Base-by-base conservation (phyloP, 2,329 filamentous ascomycete species). In the Biscogniauxia mediterranea region DNA sequence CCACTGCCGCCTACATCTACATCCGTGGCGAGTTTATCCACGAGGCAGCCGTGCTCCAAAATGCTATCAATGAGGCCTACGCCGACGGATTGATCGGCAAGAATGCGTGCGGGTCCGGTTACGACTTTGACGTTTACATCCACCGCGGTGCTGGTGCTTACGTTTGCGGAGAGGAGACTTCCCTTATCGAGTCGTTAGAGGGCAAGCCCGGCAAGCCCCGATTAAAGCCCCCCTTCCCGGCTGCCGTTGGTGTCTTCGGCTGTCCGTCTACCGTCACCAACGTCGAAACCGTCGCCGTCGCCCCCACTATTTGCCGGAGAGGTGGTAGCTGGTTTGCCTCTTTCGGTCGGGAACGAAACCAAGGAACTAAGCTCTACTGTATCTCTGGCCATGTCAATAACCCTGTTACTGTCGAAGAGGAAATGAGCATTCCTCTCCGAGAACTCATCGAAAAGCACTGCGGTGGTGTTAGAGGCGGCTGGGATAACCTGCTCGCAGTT, bases 331-430 rank as follows among this genome's bases (percentile, higher is more conserved):
- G 95, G 95, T 99, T 99, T 76, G 92, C 91, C 66, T 81, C 86
- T 57, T 98, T 99, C 74, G 95, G 95, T 57, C 93, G 95, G 70
- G 94, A 98, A 82, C 89, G 95, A 68, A 99, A 99, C 81, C 86
- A 92, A 71, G 95, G 95, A 72, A 99, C 95, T 67, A 99, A 99
- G 84, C 90, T 99, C 51, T 99, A 90, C 83, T 97, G 93, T 78
- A 98, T 99, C 76, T 98, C 94, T 58, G 95, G 95, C 26, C 92
- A 98, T 78, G 95, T 99, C 81, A 99, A 99, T 85, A 96, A 98
- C 83, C 95, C 95, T 58, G 92, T 87, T 78, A 98, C 95, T 0
- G 95, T 99, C 63, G 95, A 99, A 79, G 95, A 99, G 81, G 95
- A 99, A 81, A 99, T 99, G 95, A 96, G 92, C 57, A 99, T 99